Evolutionary conservation across 2,329 filamentous ascomycete species (phyloP).

Genomic region (Sporothrix protearum): DNA sequence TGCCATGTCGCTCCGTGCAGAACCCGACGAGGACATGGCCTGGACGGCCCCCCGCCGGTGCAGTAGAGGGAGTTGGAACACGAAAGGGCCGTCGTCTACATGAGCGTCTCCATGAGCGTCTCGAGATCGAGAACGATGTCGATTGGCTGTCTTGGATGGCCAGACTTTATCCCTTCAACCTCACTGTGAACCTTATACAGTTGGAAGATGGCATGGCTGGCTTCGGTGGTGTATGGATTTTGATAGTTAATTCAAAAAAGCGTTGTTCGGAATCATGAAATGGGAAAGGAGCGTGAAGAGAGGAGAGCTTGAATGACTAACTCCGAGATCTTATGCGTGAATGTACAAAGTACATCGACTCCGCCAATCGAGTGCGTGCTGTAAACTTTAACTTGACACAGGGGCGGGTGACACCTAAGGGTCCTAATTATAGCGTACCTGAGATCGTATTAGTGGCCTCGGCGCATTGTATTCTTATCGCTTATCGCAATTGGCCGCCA

Average conservation of each 20-base stretch:
- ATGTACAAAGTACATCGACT: background rate
- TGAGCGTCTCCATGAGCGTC: background rate
- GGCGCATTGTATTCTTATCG: background rate
- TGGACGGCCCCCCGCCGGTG: background rate
- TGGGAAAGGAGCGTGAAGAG: background rate
- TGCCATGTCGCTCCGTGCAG: background rate
- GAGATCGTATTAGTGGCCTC: background rate
- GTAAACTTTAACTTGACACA: background rate
- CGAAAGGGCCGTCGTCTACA: background rate
- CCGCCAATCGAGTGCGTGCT: background rate
- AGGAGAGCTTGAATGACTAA: background rate
- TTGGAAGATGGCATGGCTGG: too few relatives aligned
- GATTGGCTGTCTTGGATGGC: background rate
- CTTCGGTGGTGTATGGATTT: too few relatives aligned
- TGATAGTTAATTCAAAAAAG: background rate
- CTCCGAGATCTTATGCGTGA: too few relatives aligned
- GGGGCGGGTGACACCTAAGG: background rate
- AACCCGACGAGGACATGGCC: slow-evolving; percentile 1
- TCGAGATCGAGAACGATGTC: background rate
- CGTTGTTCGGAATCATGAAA: background rate
- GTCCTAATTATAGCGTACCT: slow-evolving; percentile 4
- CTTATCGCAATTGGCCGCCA: background rate
- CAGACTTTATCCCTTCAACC: background rate
- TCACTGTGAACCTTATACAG: background rate
- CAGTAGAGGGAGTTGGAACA: background rate